phyloP scores from a whole-genome alignment of 2,329 filamentous ascomycete species.

The Talaromyces funiculosus region DNA sequence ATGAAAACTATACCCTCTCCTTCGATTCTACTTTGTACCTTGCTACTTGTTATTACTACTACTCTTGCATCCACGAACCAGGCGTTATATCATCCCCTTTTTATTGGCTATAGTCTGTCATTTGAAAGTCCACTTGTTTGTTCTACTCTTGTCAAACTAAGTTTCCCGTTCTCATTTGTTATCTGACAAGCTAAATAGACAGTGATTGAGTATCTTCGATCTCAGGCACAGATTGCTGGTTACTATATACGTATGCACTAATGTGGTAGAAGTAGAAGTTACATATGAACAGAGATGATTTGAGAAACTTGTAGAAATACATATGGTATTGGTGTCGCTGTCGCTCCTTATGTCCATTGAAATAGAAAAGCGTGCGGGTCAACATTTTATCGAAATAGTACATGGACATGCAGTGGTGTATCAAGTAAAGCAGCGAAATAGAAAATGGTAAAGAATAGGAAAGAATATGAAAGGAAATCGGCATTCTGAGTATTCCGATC shows the following conservation, averaged over 20 bases:
- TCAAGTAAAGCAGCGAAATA: not conserved
- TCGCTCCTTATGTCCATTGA: not conserved
- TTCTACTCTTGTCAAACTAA: conserved; percentile 5
- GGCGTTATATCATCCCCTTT: not conserved
- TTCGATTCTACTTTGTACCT: not conserved
- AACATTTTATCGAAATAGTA: not conserved
- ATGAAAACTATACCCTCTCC: no score
- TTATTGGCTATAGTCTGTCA: not conserved
- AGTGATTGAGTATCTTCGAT: not conserved
- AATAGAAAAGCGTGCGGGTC: not conserved
- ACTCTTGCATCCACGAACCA: conserved; percentile 1
- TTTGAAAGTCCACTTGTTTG: not conserved
- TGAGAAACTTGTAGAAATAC: not conserved
- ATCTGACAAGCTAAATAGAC: not conserved
- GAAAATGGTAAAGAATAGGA: not conserved
- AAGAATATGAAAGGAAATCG: not conserved
- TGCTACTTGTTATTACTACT: not conserved
- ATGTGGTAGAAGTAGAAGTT: not conserved
- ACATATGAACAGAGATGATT: not conserved
- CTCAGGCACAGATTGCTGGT: not conserved
- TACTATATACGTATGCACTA: not conserved
- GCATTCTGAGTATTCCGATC: not conserved
- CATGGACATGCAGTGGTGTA: conserved; percentile 2
- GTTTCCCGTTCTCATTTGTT: conserved; percentile 4
- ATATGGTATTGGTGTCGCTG: not conserved